phyloP scores from a whole-genome alignment of 73 alveolate species.

The Urostyla sp. region DNA sequence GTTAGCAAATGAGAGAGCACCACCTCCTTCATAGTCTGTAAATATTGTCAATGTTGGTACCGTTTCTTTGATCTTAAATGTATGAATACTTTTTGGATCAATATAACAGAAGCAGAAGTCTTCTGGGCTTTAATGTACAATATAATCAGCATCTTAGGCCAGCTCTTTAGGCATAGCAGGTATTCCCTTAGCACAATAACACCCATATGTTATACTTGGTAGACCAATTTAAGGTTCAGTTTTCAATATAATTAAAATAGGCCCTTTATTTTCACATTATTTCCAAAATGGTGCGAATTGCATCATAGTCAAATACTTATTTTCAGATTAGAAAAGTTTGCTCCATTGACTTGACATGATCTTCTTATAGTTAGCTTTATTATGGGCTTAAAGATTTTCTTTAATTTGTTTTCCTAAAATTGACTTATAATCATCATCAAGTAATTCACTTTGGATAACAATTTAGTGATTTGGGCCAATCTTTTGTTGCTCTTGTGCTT shows the following conservation, averaged over 20 bases:
- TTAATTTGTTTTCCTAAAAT: conserved; percentile 19
- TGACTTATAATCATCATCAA: conserved; percentile 25
- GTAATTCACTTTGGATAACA: conserved; percentile 1
- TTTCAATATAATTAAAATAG: conserved; percentile 14
- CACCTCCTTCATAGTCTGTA: conserved; percentile 62
- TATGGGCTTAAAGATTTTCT: conserved; percentile 3
- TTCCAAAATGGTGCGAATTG: conserved; percentile 39
- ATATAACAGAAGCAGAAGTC: conserved; percentile 44
- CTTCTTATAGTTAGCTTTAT: conserved; percentile 8
- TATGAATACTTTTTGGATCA: conserved; percentile 28
- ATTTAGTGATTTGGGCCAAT: background rate
- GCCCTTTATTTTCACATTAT: conserved; percentile 13
- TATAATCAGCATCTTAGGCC: conserved; percentile 33
- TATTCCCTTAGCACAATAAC: conserved; percentile 31
- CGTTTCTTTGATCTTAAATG: conserved; percentile 2
- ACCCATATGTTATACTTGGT: background rate
- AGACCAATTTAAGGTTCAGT: background rate
- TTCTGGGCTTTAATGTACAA: conserved; percentile 36
- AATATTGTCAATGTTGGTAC: conserved; percentile 1
- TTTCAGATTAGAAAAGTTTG: background rate
- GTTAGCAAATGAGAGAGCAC: conserved; percentile 51
- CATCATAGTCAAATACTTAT: conserved; percentile 1
- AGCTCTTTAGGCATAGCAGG: conserved; percentile 38
- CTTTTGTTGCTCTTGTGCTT: background rate
- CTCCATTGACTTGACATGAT: conserved; percentile 7